Evolutionary conservation across 2,329 filamentous ascomycete genomes (phyloP), one percentile per base, ranked within the genome.

Genomic region (Neopestalotiopsis sp.): DNA sequence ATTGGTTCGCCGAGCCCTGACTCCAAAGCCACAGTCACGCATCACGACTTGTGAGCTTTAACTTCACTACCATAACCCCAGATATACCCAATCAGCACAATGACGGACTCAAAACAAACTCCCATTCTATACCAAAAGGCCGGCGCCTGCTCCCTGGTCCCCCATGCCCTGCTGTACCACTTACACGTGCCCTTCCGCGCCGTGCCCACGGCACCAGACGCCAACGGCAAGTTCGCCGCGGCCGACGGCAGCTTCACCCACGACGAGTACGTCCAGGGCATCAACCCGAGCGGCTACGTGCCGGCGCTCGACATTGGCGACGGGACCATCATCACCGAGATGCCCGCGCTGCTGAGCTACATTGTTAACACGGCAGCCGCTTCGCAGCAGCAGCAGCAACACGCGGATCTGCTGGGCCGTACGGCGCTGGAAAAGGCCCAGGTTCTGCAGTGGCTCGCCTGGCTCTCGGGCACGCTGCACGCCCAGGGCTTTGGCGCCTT

Each of bases 401-500:
- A 4, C 17, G 68, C 61, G 20, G 56, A 58, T 13, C 68, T 81
- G 0, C 42, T 77, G 0, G 79, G 79, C 0, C n/a, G 61, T 1
- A 68, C 67, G 0, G 1, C 61, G 0, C 13, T 79, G 0, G 72
- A 76, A 3, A 71, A 70, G 0, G 76, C 79, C 2, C 76, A 73
- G 49, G 73, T 76, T 0, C 14, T 71, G 0, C 75, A 81, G 65
- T 82, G 80, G 80, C 49, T 78, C 17, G 70, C 69, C 1, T 81
- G 76, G 72, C 69, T 82, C 1, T 77, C 78, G 1, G 78, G 76
- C 0, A 77, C 76, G 1, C 64, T 81, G 3, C 80, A 82, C 49
- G 70, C 71, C 4, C 14, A 71, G 12, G 80, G 74, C 0, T 80
- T 74, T 28, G 76, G 68, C 5, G 74, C 75, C 40, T 64, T 71